Evolutionary conservation across 2,329 filamentous ascomycete genomes (phyloP).

Genomic region (Sporothrix brunneoviolacea): DNA sequence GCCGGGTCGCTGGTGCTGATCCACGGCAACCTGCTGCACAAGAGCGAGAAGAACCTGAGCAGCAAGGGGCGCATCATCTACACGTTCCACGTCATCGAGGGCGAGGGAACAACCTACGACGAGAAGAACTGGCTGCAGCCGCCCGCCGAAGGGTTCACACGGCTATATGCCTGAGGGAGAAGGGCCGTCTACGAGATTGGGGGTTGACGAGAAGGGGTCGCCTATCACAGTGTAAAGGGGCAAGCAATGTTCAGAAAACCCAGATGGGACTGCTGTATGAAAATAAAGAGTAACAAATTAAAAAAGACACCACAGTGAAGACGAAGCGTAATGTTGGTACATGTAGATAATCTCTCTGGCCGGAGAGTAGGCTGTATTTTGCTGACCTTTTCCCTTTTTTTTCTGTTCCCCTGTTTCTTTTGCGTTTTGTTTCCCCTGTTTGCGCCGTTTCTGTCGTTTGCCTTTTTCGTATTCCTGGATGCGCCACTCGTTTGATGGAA

Average conservation of each 20-base stretch:
- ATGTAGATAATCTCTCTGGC: too few relatives aligned
- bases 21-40: constrained; percentile 91
- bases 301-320: not conserved
- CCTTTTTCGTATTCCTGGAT: too few relatives aligned
- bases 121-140: constrained; percentile 90
- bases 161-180: constrained; percentile 38
- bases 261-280: too few relatives aligned
- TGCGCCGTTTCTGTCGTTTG: too few relatives aligned
- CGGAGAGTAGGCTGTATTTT: not conserved
- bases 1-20: constrained; percentile 88
- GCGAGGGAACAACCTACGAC: constrained; percentile 64
- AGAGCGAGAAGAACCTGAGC: constrained; percentile 89
- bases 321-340: too few relatives aligned
- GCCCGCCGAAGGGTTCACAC: constrained; percentile 71
- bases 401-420: not conserved
- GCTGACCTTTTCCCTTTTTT: not conserved
- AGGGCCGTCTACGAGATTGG: too few relatives aligned
- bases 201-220: not conserved
- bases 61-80: constrained; percentile 87
- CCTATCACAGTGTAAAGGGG: too few relatives aligned
- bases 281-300: not conserved
- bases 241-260: too few relatives aligned
- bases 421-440: not conserved
- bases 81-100: constrained; percentile 93
- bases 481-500: too few relatives aligned